These are phyloP conservation scores for Acanthamoeba healyi DNA, from an alignment of 208 protist genomes.

Conservation along the genomic window DNA sequence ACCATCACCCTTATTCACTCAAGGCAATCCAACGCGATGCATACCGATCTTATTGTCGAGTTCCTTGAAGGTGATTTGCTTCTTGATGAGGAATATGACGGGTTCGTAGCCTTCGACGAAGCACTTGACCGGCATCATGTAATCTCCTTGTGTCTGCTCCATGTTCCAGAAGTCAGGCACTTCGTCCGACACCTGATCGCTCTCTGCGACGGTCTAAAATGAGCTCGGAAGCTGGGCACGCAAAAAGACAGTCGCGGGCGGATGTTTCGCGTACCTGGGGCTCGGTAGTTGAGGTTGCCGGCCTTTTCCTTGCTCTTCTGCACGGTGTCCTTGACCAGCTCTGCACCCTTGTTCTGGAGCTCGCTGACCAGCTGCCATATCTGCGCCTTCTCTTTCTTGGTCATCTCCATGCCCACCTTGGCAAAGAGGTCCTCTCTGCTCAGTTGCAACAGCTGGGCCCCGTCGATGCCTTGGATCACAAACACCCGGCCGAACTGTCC, in stretches of 20 bases:
- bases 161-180: constrained; percentile 47
- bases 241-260: neutral
- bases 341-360: neutral
- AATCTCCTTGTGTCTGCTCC: neutral
- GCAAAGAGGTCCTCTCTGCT: neutral
- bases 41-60: constrained; percentile 21
- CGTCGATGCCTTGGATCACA: constrained; percentile 12
- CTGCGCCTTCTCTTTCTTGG: constrained; percentile 36
- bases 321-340: constrained; percentile 18
- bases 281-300: neutral
- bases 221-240: neutral
- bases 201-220: neutral
- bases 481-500: constrained; percentile 16
- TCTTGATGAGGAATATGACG: constrained; percentile 51
- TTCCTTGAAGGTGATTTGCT: constrained; percentile 19
- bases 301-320: constrained; percentile 31
- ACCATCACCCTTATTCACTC: no score
- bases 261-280: neutral
- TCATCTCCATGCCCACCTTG: constrained; percentile 56
- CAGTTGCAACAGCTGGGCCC: neutral
- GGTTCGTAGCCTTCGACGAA: constrained; percentile 38
- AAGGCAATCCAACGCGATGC: no score
- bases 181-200: neutral
- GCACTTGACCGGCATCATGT: constrained; percentile 60
- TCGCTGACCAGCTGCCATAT: constrained; percentile 33